phyloP scores from a whole-genome alignment of 2,329 filamentous ascomycete species.

The Fusarium proliferatum region DNA sequence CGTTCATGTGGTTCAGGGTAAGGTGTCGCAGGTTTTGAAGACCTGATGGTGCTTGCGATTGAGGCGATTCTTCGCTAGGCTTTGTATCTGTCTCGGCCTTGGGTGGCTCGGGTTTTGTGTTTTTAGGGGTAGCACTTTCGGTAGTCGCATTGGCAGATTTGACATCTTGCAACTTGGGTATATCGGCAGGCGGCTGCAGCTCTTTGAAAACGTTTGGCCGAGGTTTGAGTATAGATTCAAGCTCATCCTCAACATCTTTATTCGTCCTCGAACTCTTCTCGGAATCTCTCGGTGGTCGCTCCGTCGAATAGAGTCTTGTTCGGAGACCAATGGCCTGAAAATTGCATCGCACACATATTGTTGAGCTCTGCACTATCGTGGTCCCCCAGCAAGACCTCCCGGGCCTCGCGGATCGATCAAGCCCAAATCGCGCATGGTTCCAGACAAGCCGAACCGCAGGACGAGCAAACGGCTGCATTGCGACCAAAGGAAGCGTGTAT shows the following conservation, averaged over 20 bases:
- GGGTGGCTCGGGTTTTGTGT: constrained; percentile 1
- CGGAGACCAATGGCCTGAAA: constrained; percentile 37
- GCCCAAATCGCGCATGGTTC: constrained; percentile 44
- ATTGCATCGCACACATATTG: constrained; percentile 38
- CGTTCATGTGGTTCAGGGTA: constrained; percentile 49
- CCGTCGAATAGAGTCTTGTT: constrained; percentile 44
- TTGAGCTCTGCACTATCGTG: constrained; percentile 21
- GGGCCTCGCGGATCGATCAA: constrained; percentile 38
- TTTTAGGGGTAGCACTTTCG: neutral
- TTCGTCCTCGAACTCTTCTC: constrained; percentile 25
- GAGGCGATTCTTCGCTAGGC: constrained; percentile 2
- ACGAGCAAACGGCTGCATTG: constrained; percentile 52
- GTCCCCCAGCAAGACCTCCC: constrained; percentile 30
- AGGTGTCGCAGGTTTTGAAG: constrained; percentile 50
- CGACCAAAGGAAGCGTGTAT: constrained; percentile 23
- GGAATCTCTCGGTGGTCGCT: constrained; percentile 37
- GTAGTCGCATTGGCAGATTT: neutral
- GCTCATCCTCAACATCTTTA: constrained; percentile 31
- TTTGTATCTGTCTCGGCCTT: constrained; percentile 19
- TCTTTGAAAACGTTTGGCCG: constrained; percentile 24
- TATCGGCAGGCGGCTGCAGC: constrained; percentile 16
- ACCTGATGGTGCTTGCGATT: constrained; percentile 8
- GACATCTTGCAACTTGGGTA: constrained; percentile 11
- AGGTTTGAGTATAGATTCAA: constrained; percentile 37
- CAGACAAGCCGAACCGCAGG: constrained; percentile 47